Evolutionary conservation across 1,284 basidiomycete genomes (phyloP), one percentile per base, ranked within the genome.

Genomic region (Ceratobasidium theobromae): DNA sequence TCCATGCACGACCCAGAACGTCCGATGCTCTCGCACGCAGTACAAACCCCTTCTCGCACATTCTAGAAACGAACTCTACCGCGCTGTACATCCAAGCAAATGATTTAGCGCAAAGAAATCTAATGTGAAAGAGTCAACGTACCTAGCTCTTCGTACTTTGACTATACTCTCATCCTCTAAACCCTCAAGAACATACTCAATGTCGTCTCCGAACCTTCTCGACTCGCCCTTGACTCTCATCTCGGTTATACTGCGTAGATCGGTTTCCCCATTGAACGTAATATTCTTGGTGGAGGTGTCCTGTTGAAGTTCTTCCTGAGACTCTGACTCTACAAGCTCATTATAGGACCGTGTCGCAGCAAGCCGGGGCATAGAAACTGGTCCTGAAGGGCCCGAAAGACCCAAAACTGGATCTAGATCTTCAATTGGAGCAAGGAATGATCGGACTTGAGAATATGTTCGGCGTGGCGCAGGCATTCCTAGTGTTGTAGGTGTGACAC

Each of bases 151-250:
- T 51, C 84, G 80, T n/a, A 90, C 78, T 9, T 81, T 79, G 21
- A 86, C 71, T 3, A 80, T 77, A 14, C 79, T 80, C 12, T 77
- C 77, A 3, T 75, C 72, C 27, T 84, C 83, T 73, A 92, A 80
- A 0, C 89, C 89, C 73, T 92, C 89, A 65, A 91, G 86, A 2
- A 92, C 75, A 75, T 91, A 92, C 0, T 89, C 89, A 1, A 90
- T 81, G 71, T 91, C 89, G 68, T 92, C 89, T 51, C 89, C 73
- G 71, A 92, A 92, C 18, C 88, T 78, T 69, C 89, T 78, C 58
- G 80, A 85, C 75, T 92, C 88, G n/a, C 89, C 89, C 72, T 88
- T 88, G 71, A 82, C 87, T 62, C 89, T 78, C 38, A 92, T 77
- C 70, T 92, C 89, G 0, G 87, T 88, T 53, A 91, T 89, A 68